A percentile compares a stretch with the other conserved stretches of the same genome.
These are phyloP conservation scores for Mimosa bimucronata DNA, from an alignment of 306 rosid species.

Conservation along the genomic window DNA sequence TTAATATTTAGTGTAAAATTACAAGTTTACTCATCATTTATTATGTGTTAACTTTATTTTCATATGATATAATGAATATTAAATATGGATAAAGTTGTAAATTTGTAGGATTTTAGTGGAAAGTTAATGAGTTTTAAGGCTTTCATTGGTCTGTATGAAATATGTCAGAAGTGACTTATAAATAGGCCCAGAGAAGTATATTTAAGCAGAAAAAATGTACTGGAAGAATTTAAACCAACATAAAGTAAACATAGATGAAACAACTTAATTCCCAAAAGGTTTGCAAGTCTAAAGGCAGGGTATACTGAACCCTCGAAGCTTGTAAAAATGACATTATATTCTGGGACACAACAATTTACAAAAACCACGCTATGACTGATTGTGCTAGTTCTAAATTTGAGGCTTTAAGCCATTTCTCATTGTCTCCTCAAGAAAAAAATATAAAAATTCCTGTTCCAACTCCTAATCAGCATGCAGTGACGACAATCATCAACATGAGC, in stretches of 20 bases:
- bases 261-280: not conserved
- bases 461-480: not conserved
- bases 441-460: not conserved
- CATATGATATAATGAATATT: no score
- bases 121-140: no score
- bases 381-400: not conserved
- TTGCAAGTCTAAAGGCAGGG: not conserved
- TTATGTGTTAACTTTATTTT: no score
- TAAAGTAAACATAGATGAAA: not conserved
- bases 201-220: not conserved
- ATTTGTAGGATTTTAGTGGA: no score
- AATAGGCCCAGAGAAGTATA: no score
- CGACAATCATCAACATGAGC: not conserved
- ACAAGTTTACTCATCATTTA: no score
- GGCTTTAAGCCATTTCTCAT: not conserved
- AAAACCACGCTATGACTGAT: not conserved
- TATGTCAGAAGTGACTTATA: no score
- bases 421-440: not conserved
- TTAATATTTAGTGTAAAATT: no score
- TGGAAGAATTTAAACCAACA: not conserved
- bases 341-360: not conserved
- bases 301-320: not conserved
- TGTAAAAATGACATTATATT: not conserved
- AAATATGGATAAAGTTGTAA: no score
- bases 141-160: no score